Evolutionary conservation across 2,329 filamentous ascomycete species (phyloP), one percentile per base, ranked within the genome.

Genomic region (Aspergillus amoenus): DNA sequence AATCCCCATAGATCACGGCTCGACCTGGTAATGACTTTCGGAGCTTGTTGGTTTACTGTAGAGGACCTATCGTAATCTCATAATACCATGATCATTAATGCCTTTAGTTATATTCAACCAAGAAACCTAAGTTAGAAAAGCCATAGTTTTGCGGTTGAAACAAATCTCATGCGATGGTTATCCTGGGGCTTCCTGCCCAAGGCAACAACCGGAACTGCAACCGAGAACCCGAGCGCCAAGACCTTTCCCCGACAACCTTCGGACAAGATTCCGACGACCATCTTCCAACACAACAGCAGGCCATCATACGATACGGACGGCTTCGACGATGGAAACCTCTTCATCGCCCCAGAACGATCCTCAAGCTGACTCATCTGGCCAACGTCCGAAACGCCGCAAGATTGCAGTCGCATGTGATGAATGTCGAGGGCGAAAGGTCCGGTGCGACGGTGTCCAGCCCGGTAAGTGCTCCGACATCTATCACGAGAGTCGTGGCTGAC

Each of bases 381-480:
- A 30, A 30, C 27, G 42, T 9, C 37, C 40, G 8, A 65, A 64
- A 37, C 62, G 63, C 4, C 62, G 62, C 3, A 65, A 64, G 47
- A 43, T 63, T 27, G 58, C 61, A 2, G 56, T 65, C 4, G 61
- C 61, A 2, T 65, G 63, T 21, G 60, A 65, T 42, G 60, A 64
- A 54, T 65, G 61, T 30, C 61, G 60, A 6, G 43, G 44, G 6
- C 60, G 63, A 21, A 64, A 62, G 55, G 45, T 58, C 50, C 61
- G 63, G 5, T 65, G 63, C 27, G 63, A 65, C 56, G 63, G 61
- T 40, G 60, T 45, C 43, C 60, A 65, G 46, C 63, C 62, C 42
- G 57, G 63, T 64, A 30, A 3, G 56, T 46, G n/a, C 27, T 11
- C 27, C 27, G 27, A 30, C 27, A 21, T 15, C 12, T 21, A 44